Conservation (phyloP, 2,329 filamentous ascomycete species). For the Venturia carpophila region DNA sequence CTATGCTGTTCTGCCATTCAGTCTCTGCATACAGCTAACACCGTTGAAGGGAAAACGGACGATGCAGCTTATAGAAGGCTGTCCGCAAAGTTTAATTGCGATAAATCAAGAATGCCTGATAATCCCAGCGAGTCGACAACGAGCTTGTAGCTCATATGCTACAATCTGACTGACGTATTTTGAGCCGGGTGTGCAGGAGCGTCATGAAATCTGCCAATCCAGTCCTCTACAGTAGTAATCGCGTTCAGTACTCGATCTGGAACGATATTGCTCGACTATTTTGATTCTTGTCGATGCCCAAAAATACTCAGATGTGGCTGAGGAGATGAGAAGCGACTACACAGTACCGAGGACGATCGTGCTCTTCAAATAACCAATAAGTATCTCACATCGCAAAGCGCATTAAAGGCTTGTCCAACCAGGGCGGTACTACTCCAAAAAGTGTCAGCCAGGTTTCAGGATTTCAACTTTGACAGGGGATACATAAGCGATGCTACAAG, state of each 20-base stretch:
- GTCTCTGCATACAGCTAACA: neutral
- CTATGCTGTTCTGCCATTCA: too few relatives aligned
- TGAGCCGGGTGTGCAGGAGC: neutral
- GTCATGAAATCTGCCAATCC: neutral
- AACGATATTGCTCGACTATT: neutral
- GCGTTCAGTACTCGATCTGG: neutral
- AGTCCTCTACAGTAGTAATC: neutral
- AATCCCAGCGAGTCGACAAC: neutral
- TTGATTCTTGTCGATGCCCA: too few relatives aligned
- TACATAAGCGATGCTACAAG: neutral
- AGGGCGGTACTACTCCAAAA: neutral
- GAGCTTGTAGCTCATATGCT: neutral
- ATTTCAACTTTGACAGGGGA: neutral
- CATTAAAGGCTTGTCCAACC: neutral
- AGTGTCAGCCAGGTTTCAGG: neutral
- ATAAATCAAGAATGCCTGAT: neutral
- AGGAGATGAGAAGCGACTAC: too few relatives aligned
- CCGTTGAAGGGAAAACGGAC: neutral
- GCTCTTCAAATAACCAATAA: neutral
- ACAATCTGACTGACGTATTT: neutral
- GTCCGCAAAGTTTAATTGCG: neutral
- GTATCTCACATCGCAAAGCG: neutral
- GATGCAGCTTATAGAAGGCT: neutral
- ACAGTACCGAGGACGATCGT: too few relatives aligned
- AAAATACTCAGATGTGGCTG: too few relatives aligned